phyloP scores from a whole-genome alignment of 2,329 filamentous ascomycete species.

The Colletotrichum spaethianum region DNA sequence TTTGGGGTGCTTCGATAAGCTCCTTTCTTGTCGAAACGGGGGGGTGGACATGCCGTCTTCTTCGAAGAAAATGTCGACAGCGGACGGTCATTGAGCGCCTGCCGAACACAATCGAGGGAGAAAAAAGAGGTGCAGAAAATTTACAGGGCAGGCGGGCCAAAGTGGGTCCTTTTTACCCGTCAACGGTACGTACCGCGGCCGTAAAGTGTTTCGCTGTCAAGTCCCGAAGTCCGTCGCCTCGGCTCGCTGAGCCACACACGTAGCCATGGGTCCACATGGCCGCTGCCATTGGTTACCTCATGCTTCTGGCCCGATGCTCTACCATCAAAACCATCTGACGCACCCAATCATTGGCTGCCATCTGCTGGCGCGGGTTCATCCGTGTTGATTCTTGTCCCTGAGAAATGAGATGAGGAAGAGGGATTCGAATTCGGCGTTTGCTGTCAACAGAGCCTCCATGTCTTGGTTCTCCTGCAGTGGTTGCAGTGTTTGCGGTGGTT shows the following conservation, averaged over 20 bases:
- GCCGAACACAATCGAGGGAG: not conserved
- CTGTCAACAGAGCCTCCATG: slow-evolving; percentile 20
- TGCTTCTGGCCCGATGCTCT: not conserved
- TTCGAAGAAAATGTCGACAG: not conserved
- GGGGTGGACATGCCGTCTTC: not conserved
- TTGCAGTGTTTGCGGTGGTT: no score
- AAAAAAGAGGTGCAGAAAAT: slow-evolving; percentile 4
- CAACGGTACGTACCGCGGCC: not conserved
- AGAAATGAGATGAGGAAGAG: not conserved
- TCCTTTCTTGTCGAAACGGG: not conserved
- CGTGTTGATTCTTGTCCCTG: not conserved
- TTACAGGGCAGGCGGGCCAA: not conserved
- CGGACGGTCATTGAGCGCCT: not conserved
- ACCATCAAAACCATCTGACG: not conserved
- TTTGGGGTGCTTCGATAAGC: not conserved
- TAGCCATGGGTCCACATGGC: not conserved
- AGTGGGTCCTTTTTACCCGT: not conserved
- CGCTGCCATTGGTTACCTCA: not conserved
- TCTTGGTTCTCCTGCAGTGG: slow-evolving; percentile 24
- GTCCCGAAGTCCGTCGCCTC: slow-evolving; percentile 39
- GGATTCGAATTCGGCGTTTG: not conserved
- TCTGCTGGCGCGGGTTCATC: not conserved
- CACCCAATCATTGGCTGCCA: slow-evolving; percentile 1
- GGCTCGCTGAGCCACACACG: no score
- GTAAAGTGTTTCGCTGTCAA: not conserved